A percentile compares a stretch with the other conserved stretches of the same genome.
Conservation (phyloP, 106 monocot species). For the Iris macrosiphon region DNA sequence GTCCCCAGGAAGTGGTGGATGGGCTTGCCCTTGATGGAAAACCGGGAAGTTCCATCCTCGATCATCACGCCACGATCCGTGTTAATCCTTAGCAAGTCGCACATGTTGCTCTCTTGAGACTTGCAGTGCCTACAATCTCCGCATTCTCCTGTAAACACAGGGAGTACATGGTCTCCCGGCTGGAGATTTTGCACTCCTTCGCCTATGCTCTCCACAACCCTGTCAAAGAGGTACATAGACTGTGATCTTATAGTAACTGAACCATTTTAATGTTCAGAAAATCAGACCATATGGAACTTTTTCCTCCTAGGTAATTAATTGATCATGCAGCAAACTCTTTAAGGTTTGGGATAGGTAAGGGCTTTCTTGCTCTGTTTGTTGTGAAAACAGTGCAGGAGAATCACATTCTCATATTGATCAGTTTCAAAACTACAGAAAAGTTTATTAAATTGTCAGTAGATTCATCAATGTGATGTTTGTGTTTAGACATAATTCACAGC, state of each 20-base stretch:
- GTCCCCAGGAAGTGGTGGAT: constrained; percentile 34
- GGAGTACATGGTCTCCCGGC: constrained; percentile 27
- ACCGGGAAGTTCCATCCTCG: constrained; percentile 20
- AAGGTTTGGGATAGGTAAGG: neutral
- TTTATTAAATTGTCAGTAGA: too few species aligned
- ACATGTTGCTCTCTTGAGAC: constrained; percentile 37
- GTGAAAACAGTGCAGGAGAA: too few species aligned
- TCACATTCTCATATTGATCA: too few species aligned
- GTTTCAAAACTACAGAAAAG: too few species aligned
- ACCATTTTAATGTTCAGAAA: neutral
- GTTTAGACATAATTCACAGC: too few species aligned
- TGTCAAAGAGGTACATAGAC: neutral
- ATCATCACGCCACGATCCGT: constrained; percentile 29
- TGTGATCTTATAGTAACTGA: neutral
- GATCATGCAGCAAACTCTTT: neutral
- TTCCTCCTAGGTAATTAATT: neutral
- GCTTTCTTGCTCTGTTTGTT: neutral
- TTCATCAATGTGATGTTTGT: too few species aligned
- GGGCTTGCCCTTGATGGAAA: constrained; percentile 18
- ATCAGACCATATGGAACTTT: neutral
- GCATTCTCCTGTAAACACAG: constrained; percentile 27
- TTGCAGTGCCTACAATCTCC: constrained; percentile 33
- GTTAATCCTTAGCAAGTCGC: constrained; percentile 28
- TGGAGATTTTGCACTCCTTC: constrained; percentile 14
- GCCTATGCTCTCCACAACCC: constrained; percentile 20